Evolutionary conservation across 495 filamentous ascomycete genomes (phyloP), one percentile per base, ranked within the genome.

Genomic region (Penicillium cinerascens): DNA sequence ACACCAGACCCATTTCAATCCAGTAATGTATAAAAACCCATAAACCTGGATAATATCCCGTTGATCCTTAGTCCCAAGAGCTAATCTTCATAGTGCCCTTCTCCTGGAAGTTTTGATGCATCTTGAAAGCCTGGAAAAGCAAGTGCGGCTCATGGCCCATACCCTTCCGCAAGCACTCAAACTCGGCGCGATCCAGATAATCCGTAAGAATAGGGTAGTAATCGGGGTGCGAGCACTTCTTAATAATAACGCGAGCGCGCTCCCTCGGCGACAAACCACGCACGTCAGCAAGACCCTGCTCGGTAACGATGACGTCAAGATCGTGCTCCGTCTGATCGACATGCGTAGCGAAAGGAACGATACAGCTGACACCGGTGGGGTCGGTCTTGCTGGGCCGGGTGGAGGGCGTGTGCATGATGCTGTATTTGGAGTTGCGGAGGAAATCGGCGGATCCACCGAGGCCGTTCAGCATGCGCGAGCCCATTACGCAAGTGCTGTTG

Each of bases 301-400:
- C 91, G 3, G 91, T 95, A 8, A 96, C 91, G 45, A 95, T 69
- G 15, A 95, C 83, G 58, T 95, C 91, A 37, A 95, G 79, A 67
- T 91, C 91, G 69, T 95, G 90, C 75, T 95, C 91, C 0, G 91
- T 95, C 79, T 93, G 91, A 71, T 95, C 91, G 56, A 95, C 78
- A 74, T 96, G 91, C 6, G 91, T 95, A 69, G 87, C 89, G 87
- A 95, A 91, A 42, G 91, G 89, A 27, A 96, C 89, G 58, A 96
- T 92, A 73, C 89, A 93, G 63, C 77, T 83, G 44, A 96, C 81
- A 61, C 91, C 91, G 47, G 83, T 83, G 15, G 89, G 88, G 64
- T 96, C 91, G 10, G 80, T 84, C 81, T 92, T 95, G 62, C 77
- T 80, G 7, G 91, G 91, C 8, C 91, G 81, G 0, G 87, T 85